phyloP scores from a whole-genome alignment of 345 rosid species.

The Acer campestre region DNA sequence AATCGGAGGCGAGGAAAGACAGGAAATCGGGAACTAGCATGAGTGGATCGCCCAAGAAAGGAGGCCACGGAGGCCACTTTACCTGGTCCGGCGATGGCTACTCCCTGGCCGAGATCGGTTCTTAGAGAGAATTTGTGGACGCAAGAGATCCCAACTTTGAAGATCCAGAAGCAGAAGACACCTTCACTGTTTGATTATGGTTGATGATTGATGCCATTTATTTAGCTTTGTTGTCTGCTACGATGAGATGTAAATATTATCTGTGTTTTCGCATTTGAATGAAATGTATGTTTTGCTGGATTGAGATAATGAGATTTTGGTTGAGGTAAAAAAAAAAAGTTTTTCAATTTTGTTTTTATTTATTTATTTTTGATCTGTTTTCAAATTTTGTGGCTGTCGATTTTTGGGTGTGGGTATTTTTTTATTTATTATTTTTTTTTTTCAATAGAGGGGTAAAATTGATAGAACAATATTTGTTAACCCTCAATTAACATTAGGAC shows the following conservation, averaged over 20 bases:
- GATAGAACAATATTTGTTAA: too few relatives aligned
- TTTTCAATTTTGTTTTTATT: too few relatives aligned
- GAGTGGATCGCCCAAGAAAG: slow-evolving; percentile 71
- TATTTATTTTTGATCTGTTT: too few relatives aligned
- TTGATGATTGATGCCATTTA: background rate
- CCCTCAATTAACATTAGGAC: too few relatives aligned
- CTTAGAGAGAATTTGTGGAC: slow-evolving; percentile 32
- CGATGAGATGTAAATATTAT: slow-evolving; percentile 14
- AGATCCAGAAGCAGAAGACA: slow-evolving; percentile 50
- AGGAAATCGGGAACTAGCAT: slow-evolving; percentile 57
- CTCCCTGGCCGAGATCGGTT: slow-evolving; percentile 55
- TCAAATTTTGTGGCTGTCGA: too few relatives aligned
- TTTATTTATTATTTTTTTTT: too few relatives aligned
- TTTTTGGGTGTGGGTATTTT: too few relatives aligned
- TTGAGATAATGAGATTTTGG: background rate
- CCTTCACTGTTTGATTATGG: slow-evolving; percentile 10
- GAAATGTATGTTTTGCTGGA: background rate
- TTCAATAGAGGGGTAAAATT: too few relatives aligned
- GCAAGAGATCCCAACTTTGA: slow-evolving; percentile 67
- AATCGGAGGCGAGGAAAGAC: slow-evolving; percentile 46
- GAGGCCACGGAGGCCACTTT: slow-evolving; percentile 71
- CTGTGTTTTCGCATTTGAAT: background rate
- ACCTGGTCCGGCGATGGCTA: slow-evolving; percentile 62
- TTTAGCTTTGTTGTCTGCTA: background rate
- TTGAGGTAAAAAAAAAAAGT: too few relatives aligned